Conservation (phyloP, 768 basidiomycete species). For the Serendipita sp. region DNA sequence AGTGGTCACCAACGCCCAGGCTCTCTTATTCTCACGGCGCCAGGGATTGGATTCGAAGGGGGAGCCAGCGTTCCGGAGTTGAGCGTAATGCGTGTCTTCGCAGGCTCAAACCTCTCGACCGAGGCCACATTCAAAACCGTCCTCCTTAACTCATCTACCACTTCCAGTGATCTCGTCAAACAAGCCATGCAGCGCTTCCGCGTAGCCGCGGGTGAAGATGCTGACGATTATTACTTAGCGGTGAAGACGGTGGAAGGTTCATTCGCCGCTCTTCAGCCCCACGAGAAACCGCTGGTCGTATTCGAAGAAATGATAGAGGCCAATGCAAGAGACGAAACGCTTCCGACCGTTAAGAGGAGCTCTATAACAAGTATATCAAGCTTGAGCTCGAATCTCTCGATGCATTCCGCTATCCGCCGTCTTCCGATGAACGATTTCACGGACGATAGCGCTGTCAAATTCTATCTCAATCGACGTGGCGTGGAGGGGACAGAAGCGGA, state of each 20-base stretch:
- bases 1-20: slow-evolving; percentile 38
- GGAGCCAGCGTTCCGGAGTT: slow-evolving; percentile 53
- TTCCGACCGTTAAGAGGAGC: slow-evolving; percentile 81
- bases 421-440: slow-evolving; percentile 95
- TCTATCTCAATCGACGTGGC: slow-evolving; percentile 66
- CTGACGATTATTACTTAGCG: slow-evolving; percentile 68
- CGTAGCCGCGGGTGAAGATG: slow-evolving; percentile 44
- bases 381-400: slow-evolving; percentile 77
- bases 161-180: slow-evolving; percentile 64
- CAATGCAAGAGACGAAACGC: slow-evolving; percentile 38
- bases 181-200: slow-evolving; percentile 94
- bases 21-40: slow-evolving; percentile 51
- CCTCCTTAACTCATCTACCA: slow-evolving; percentile 73
- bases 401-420: slow-evolving; percentile 90
- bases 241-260: slow-evolving; percentile 76
- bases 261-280: slow-evolving; percentile 43
- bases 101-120: slow-evolving; percentile 75
- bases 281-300: slow-evolving; percentile 72
- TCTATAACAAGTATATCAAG: slow-evolving; percentile 89
- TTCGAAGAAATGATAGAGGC: slow-evolving; percentile 77
- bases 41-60: slow-evolving; percentile 43
- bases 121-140: slow-evolving; percentile 99
- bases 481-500: slow-evolving; percentile 27
- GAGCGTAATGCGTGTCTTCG: slow-evolving; percentile 91
- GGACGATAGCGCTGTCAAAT: slow-evolving; percentile 92